These are phyloP conservation scores for Agastache rugosa DNA, from an alignment of 257 asterid species.

Conservation along the genomic window DNA sequence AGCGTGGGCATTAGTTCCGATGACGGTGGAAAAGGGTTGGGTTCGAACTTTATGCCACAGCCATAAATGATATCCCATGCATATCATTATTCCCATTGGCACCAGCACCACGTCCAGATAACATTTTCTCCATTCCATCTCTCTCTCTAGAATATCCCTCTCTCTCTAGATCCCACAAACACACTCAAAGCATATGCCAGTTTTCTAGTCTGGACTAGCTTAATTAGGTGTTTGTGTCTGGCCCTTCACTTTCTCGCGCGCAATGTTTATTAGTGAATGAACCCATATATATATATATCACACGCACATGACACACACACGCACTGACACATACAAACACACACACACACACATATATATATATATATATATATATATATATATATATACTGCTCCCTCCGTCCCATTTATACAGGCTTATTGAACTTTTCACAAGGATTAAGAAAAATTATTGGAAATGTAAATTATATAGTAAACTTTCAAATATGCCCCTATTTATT, in stretches of 20 bases:
- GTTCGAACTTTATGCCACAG: conserved; percentile 70
- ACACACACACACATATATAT: no score
- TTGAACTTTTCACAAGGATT: no score
- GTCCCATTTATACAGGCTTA: no score
- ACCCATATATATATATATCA: not conserved
- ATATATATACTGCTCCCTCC: no score
- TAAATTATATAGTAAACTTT: no score
- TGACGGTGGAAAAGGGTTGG: conserved; percentile 70
- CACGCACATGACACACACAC: not conserved
- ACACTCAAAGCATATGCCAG: not conserved
- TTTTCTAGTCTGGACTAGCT: not conserved
- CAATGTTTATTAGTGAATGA: not conserved
- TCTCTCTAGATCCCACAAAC: not conserved
- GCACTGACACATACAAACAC: no score
- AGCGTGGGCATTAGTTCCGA: conserved; percentile 73
- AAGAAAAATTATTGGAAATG: no score
- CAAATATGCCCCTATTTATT: no score
- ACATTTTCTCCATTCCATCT: conserved; percentile 82
- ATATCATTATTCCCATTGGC: conserved; percentile 60
- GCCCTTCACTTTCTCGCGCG: not conserved
- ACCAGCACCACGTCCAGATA: conserved; percentile 74
- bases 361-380: no score
- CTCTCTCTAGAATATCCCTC: conserved; percentile 12
- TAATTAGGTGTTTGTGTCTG: not conserved
- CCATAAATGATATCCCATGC: conserved; percentile 73